Conservation (phyloP, 1,139 yeast species). For the Taphrina communis region DNA sequence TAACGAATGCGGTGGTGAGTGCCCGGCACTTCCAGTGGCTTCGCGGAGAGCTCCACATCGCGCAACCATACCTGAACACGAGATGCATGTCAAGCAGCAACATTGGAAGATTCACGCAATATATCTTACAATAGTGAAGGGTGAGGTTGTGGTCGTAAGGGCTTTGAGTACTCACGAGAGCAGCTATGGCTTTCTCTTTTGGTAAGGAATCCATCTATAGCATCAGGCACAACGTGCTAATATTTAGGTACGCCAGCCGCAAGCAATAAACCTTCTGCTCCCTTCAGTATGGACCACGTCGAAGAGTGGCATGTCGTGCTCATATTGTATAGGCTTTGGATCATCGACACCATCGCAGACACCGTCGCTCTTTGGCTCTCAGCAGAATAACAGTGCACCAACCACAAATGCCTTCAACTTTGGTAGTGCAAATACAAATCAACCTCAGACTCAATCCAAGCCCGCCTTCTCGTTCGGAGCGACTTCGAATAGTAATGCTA, state of each 20-base stretch:
- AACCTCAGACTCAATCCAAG: conserved; percentile 11
- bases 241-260: conserved; percentile 35
- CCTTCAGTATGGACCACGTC: conserved; percentile 27
- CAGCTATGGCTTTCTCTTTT: conserved; percentile 35
- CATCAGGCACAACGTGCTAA: neutral
- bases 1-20: neutral
- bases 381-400: conserved; percentile 2
- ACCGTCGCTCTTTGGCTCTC: conserved; percentile 13
- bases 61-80: neutral
- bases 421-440: conserved; percentile 12
- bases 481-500: neutral
- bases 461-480: conserved; percentile 33
- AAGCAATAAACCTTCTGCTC: conserved; percentile 11
- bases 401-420: conserved; percentile 19
- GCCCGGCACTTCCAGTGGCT: neutral
- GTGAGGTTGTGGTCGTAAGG: too few relatives aligned
- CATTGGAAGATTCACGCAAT: too few relatives aligned
- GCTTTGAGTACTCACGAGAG: neutral
- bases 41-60: conserved; percentile 4
- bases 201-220: conserved; percentile 1
- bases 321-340: conserved; percentile 8
- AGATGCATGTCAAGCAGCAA: too few relatives aligned
- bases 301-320: neutral
- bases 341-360: conserved; percentile 25
- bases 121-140: too few relatives aligned